Percentiles rank a stretch among this genome's conserved stretches.
These are phyloP conservation scores for Alnus rubra DNA, from an alignment of 306 rosid species.

Conservation along the genomic window DNA sequence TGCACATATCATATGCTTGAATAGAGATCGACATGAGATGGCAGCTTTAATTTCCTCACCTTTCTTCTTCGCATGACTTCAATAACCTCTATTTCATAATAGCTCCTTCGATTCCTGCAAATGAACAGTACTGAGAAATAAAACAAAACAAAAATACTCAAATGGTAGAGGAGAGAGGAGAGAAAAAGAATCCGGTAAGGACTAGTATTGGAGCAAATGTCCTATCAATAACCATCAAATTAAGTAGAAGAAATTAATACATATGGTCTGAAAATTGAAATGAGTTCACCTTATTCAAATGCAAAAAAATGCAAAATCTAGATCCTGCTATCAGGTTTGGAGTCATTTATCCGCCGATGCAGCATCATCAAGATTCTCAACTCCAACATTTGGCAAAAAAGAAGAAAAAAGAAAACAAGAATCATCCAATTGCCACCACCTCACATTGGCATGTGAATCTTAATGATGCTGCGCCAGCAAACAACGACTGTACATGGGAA, in stretches of 20 bases:
- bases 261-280: background rate
- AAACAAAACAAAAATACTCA: background rate
- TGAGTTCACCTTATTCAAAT: background rate
- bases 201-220: background rate
- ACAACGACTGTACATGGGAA: conserved; percentile 40
- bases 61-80: background rate
- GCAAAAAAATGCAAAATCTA: background rate
- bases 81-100: background rate
- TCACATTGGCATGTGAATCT: conserved; percentile 70
- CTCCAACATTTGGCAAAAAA: background rate
- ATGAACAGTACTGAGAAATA: background rate
- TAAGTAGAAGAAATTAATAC: background rate
- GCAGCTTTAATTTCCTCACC: conserved; percentile 1
- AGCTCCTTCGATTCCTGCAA: background rate
- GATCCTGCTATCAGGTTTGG: conserved; percentile 2
- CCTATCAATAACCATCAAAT: background rate
- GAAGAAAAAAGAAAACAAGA: background rate
- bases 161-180: background rate
- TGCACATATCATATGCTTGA: background rate
- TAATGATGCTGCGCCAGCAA: conserved; percentile 94
- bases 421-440: background rate
- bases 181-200: background rate
- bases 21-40: background rate
- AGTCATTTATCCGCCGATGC: conserved; percentile 88
- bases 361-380: conserved; percentile 99